phyloP scores from a whole-genome alignment of 768 basidiomycete genomes.

The Sporobolomyces phaffii region DNA sequence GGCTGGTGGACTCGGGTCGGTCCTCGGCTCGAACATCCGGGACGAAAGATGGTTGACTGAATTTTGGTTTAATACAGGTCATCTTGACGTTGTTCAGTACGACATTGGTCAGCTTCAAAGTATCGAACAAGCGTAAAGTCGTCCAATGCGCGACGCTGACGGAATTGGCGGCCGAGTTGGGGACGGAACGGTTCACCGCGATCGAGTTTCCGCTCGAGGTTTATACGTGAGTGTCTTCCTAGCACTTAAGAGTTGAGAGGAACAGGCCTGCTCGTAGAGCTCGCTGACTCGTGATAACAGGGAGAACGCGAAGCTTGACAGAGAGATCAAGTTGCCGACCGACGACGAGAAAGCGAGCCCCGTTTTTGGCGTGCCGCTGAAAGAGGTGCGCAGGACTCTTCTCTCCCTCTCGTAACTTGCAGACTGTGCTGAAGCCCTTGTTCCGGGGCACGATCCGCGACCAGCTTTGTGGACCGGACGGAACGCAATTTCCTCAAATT shows the following conservation, averaged over 20 bases:
- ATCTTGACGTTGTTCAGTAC: slow-evolving; percentile 22
- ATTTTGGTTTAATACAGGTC: neutral
- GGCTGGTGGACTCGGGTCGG: slow-evolving; percentile 30
- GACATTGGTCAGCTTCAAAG: slow-evolving; percentile 17
- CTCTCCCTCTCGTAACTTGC: no score
- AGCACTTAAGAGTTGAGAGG: no score
- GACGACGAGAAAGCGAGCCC: neutral
- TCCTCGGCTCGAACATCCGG: no score
- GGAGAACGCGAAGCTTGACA: slow-evolving; percentile 4
- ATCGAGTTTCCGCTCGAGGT: slow-evolving; percentile 34
- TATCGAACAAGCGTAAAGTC: slow-evolving; percentile 7
- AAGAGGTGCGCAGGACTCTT: slow-evolving; percentile 14
- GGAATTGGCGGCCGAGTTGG: neutral
- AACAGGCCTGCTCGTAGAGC: no score
- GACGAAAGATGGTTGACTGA: neutral
- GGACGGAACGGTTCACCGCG: slow-evolving; percentile 8
- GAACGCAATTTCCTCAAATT: neutral
- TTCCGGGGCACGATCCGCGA: no score
- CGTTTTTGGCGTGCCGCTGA: slow-evolving; percentile 1
- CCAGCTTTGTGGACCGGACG: neutral
- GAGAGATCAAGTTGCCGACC: neutral
- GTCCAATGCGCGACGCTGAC: neutral
- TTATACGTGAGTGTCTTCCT: slow-evolving; percentile 8
- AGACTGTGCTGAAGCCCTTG: no score
- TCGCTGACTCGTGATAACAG: no score